Evolutionary conservation across 352 stramenopile species (phyloP), one percentile per base, ranked within the genome.

Genomic region (Globisporangium orthogonon): DNA sequence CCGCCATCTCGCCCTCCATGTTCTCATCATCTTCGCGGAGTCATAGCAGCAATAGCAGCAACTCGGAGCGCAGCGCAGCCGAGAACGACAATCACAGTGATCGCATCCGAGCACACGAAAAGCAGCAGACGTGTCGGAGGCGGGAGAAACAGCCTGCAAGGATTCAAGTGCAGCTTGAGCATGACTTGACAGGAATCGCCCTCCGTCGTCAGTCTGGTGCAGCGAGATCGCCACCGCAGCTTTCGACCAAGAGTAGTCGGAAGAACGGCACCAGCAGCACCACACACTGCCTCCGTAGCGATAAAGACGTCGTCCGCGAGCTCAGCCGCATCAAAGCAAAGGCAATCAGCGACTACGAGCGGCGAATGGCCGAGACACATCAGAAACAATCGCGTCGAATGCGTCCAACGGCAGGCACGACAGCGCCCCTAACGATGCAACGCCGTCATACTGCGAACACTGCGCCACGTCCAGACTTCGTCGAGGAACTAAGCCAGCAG

Each of bases 401-500:
- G 33, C 45, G 52, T 6, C 28, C 56, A 30, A 58, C 31, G 28
- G 7, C 13, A 3, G 37, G n/a, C n/a, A n/a, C n/a, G n/a, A n/a
- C n/a, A 48, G 13, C 39, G 13, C 18, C 39, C 13, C 39, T 14
- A 44, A n/a, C 10, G 39, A 44, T 10, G 39, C 17, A 6, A 14
- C 37, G 37, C 37, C 37, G 7, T 2, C 37, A 43, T 1, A 7
- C 37, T 43, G 37, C 9, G 3, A 43, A 11, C 11, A n/a, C 53
- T 2, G 10, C 10, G 14, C 56, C 18, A 1, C 33, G 33, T 39
- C 14, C 52, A 4, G 49, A 58, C 7, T 65, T 70, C 40, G 50
- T 69, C 6, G 61, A 67, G 10, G 61, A 78, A 46, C 60, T 81
- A 55, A 58, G 78, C 28, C 74, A 83, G 17, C 76, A 87, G 28